phyloP scores from a whole-genome alignment of 2,329 filamentous ascomycete genomes.

The Simplicillium aogashimaense region DNA sequence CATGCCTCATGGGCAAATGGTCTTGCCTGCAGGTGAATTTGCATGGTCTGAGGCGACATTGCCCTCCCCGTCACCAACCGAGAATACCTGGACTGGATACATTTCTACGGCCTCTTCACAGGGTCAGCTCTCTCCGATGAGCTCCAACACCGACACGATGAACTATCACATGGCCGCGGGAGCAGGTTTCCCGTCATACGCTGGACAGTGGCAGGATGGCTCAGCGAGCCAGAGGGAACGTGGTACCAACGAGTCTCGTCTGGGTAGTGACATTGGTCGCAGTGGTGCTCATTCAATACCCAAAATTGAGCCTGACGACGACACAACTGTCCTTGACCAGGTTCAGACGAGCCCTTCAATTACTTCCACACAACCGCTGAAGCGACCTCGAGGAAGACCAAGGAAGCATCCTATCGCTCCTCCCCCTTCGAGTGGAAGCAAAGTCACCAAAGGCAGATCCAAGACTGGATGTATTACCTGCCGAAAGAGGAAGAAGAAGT shows the following conservation, averaged over 20 bases:
- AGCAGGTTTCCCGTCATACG: no score
- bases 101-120: constrained; percentile 17
- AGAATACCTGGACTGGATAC: constrained; percentile 5
- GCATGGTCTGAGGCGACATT: background rate
- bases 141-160: constrained; percentile 35
- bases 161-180: background rate
- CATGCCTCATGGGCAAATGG: no score
- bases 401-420: constrained; percentile 67
- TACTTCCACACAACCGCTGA: constrained; percentile 19
- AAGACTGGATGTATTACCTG: constrained; percentile 62
- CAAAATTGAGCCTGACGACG: constrained; percentile 48
- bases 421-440: constrained; percentile 42
- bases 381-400: constrained; percentile 68
- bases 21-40: background rate
- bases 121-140: constrained; percentile 43
- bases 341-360: constrained; percentile 31
- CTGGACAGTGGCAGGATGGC: background rate
- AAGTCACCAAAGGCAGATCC: constrained; percentile 66
- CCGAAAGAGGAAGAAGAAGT: constrained; percentile 62
- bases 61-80: background rate
- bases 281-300: constrained; percentile 35
- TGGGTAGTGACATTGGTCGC: no score
- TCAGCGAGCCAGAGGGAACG: constrained; percentile 29
- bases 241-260: no score
- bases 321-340: constrained; percentile 43